These are phyloP conservation scores for Blastobotrys buckinghamii DNA, from an alignment of 1,139 yeast species.

Conservation along the genomic window DNA sequence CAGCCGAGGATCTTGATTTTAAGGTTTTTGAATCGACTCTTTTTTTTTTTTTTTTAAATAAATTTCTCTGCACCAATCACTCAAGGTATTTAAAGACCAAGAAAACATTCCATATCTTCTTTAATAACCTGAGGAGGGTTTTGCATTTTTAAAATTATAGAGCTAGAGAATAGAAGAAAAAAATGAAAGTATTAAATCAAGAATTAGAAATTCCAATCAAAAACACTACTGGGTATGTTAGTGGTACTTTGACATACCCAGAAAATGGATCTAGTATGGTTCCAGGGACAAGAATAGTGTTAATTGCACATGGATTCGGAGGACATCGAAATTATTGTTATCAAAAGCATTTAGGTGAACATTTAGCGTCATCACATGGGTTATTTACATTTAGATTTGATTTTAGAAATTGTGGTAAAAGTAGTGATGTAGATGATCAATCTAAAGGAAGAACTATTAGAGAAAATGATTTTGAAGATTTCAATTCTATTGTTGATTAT, in stretches of 20 bases:
- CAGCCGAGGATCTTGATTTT: too few species aligned
- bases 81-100: too few species aligned
- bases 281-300: slow-evolving; percentile 33
- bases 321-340: slow-evolving; percentile 82
- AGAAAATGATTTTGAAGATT: slow-evolving; percentile 61
- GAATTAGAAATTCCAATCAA: slow-evolving; percentile 2
- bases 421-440: slow-evolving; percentile 47
- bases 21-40: too few species aligned
- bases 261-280: background rate
- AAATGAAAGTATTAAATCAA: background rate
- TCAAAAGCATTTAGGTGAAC: slow-evolving; percentile 57
- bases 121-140: too few species aligned
- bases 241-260: slow-evolving; percentile 19
- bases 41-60: too few species aligned
- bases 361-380: slow-evolving; percentile 54
- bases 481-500: slow-evolving; percentile 35
- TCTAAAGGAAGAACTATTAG: slow-evolving; percentile 51
- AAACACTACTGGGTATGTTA: slow-evolving; percentile 15
- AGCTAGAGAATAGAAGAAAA: background rate
- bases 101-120: too few species aligned
- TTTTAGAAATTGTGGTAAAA: slow-evolving; percentile 79
- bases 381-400: slow-evolving; percentile 67
- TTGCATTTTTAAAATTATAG: too few species aligned
- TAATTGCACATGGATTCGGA: slow-evolving; percentile 69
- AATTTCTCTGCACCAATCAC: too few species aligned